Conservation (phyloP, 805 yeast genomes). For the Nakazawaea peltata region DNA sequence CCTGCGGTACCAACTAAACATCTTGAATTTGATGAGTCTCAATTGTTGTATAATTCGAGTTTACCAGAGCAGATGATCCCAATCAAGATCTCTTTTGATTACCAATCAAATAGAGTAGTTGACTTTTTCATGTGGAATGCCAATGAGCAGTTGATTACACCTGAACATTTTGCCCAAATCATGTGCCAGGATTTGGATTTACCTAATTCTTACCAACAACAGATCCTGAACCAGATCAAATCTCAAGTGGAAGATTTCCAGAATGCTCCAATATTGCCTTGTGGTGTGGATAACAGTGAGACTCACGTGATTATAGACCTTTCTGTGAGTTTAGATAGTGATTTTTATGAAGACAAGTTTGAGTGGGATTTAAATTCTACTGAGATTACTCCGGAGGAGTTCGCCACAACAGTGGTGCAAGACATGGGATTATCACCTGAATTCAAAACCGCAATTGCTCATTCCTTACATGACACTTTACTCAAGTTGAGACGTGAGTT, state of each 20-base stretch:
- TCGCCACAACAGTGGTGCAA: slow-evolving; percentile 73
- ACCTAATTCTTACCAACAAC: slow-evolving; percentile 53
- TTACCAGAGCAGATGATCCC: slow-evolving; percentile 49
- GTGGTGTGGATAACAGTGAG: slow-evolving; percentile 17
- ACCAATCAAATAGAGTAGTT: slow-evolving; percentile 42
- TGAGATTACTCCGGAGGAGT: slow-evolving; percentile 65
- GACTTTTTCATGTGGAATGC: slow-evolving; percentile 74
- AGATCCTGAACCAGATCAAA: slow-evolving; percentile 61
- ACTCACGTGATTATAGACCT: slow-evolving; percentile 74
- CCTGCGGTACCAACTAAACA: slow-evolving; percentile 33
- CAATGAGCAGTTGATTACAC: slow-evolving; percentile 57
- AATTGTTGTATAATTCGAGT: slow-evolving; percentile 25
- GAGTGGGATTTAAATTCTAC: slow-evolving; percentile 79
- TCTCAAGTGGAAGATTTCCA: slow-evolving; percentile 76
- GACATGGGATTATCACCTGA: slow-evolving; percentile 83
- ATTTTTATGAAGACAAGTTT: slow-evolving; percentile 81
- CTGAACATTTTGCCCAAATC: slow-evolving; percentile 66
- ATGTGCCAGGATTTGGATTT: slow-evolving; percentile 81
- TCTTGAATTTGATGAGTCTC: slow-evolving; percentile 22
- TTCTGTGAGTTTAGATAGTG: slow-evolving; percentile 75
- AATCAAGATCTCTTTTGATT: slow-evolving; percentile 52
- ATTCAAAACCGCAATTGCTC: slow-evolving; percentile 84
- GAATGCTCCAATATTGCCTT: slow-evolving; percentile 58
- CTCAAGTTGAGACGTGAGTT: slow-evolving; percentile 75
- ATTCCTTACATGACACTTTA: slow-evolving; percentile 74